Evolutionary conservation across 306 rosid genomes (phyloP), one percentile per base, ranked within the genome.

Genomic region (Prunus mume): DNA sequence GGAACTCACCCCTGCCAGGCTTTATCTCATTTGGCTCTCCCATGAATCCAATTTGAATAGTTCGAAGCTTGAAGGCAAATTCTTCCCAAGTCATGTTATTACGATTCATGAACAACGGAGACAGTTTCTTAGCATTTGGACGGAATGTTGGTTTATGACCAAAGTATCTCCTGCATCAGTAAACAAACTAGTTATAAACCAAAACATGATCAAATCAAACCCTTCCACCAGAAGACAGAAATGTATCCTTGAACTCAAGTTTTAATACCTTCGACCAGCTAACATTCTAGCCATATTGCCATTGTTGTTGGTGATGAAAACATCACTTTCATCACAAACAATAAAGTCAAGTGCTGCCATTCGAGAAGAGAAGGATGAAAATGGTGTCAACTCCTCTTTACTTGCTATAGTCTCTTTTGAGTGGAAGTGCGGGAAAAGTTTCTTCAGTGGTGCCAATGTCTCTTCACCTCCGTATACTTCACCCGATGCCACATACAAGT

Each of bases 271-370:
- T 71, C 96, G 79, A 74, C 98, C 98, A 25, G 98, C 97, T 76
- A 94, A 82, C 57, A 94, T 94, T 86, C 83, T 90, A 20, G 98
- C 98, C 98, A 94, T 94, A 78, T 94, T 94, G 10, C 98, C 98
- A n/a, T 94, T 94, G 86, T 94, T 94, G 82, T 94, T 94, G 56
- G 97, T 79, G 78, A 88, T 88, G 25, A 94, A 92, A 75, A 94
- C 97, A 63, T 89, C 91, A 56, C 98, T 94, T 75, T 88, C 90
- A 60, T 91, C 97, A 19, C 91, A 90, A 63, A 91, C 97, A 41
- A 84, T 76, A 76, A 76, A 94, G 72, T 94, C 98, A 17, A 94
- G 87, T 2, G 98, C 98, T 62, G 98, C 98, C 97, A 89, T 87
- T 71, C 98, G 98, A 71, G 98, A 90, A 73, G 98, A 90, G 82